A percentile compares a stretch with the other conserved stretches of the same genome.
phyloP scores from a whole-genome alignment of 495 filamentous ascomycete genomes.

The Podospora appendiculata region DNA sequence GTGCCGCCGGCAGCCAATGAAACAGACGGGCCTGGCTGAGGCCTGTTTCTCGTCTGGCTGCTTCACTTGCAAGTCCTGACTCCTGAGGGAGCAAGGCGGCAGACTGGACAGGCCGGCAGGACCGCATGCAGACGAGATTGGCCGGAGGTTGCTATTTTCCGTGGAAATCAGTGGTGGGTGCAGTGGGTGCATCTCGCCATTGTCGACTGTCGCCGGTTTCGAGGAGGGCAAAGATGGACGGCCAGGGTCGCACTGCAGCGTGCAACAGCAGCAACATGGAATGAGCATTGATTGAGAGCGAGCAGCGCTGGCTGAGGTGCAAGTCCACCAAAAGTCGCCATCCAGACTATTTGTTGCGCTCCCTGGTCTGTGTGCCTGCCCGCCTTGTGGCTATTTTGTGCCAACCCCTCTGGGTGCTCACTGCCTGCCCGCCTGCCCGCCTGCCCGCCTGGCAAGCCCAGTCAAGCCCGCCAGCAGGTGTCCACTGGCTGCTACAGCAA shows the following conservation, averaged over 20 bases:
- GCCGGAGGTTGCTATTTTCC: not conserved
- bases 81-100: not conserved
- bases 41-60: slow-evolving; percentile 11
- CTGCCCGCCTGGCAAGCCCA: not conserved
- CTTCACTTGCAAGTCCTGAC: not conserved
- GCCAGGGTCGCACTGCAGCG: slow-evolving; percentile 12
- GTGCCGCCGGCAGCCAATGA: slow-evolving; percentile 14
- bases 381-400: not conserved
- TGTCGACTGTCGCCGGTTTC: not conserved
- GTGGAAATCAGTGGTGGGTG: not conserved
- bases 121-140: slow-evolving; percentile 1
- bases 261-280: slow-evolving; percentile 1
- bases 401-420: not conserved
- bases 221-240: not conserved
- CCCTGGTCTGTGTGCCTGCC: not conserved
- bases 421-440: not conserved
- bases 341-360: slow-evolving; percentile 1
- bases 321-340: not conserved
- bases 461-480: not conserved
- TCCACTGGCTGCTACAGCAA: too few relatives aligned
- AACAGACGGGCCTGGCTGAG: slow-evolving; percentile 4
- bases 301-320: too few relatives aligned
- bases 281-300: too few relatives aligned
- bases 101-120: slow-evolving; percentile 8
- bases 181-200: not conserved